Evolutionary conservation across 176 grass and related monocot species (phyloP), one percentile per base, ranked within the genome.

Genomic region (Triticum timopheevii): DNA sequence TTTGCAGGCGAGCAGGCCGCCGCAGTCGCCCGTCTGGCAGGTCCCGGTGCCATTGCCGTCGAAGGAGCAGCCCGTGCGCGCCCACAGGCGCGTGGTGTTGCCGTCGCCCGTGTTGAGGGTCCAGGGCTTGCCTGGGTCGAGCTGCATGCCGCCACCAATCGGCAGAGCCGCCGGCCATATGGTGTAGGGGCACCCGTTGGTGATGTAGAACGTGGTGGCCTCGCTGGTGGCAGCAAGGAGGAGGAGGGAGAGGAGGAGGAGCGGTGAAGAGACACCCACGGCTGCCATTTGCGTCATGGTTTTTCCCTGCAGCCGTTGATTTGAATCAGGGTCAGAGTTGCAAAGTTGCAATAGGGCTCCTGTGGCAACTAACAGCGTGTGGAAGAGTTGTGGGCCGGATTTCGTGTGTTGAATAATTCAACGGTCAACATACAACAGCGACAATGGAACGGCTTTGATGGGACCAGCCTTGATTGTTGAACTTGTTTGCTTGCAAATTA

Each of bases 61-160:
- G 7, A 87, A 87, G 1, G 54, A 49, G 56, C 85, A 87, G 19
- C 77, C 85, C 1, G 87, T 88, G 54, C 65, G 65, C 3, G 52
- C 9, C 87, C 87, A 84, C 8, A 84, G 9, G 23, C 74, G n/a
- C 8, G 50, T 54, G 50, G 50, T 6, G 16, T 54, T 54, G 23
- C 15, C 19, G 65, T 5, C 30, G 28, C 13, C 13, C 15, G 31
- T 17, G 65, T 67, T 28, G 27, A 69, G 66, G 8, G 6, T 17
- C 66, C 66, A 68, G 7, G 2, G 2, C 30, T 68, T 16, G 13
- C 31, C 66, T 10, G 66, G 16, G 4, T 69, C 31, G 15, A 69
- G 66, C 66, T 69, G 16, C 66, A 69, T 10, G 31, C 66, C 66
- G 3, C 66, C 31, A 1, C 66, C 66, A 5, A 66, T 28, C 16